Evolutionary conservation across 208 protist genomes (phyloP).

Genomic region (Trypanosoma congolense): DNA sequence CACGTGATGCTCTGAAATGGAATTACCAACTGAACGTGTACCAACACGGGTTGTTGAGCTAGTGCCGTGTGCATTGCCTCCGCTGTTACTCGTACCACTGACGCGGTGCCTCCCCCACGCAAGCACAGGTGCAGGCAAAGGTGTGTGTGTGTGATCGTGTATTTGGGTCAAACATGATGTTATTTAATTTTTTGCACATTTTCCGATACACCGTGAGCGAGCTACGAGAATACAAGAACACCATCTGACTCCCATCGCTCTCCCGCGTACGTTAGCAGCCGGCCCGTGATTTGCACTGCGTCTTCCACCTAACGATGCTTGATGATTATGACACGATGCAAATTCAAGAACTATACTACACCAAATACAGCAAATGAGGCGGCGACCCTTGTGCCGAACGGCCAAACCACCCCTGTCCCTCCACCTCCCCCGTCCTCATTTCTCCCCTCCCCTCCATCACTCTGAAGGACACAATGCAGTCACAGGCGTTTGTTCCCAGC

Average conservation of each 20-base stretch:
- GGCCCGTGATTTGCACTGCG: constrained; percentile 3
- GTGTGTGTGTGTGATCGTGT: neutral
- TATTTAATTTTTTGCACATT: constrained; percentile 15
- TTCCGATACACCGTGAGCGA: constrained; percentile 15
- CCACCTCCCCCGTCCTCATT: no score
- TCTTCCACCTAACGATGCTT: constrained; percentile 8
- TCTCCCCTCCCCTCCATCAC: no score
- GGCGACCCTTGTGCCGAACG: no score
- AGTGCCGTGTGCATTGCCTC: constrained; percentile 25
- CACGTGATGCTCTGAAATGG: neutral
- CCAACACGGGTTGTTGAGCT: constrained; percentile 13
- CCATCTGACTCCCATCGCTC: constrained; percentile 1
- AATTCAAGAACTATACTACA: constrained; percentile 6
- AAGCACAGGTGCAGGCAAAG: neutral
- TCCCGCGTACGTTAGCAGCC: neutral
- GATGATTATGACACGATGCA: constrained; percentile 9
- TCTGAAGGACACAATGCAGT: neutral
- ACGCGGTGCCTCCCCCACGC: constrained; percentile 5
- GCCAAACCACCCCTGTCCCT: no score
- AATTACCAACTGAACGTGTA: constrained; percentile 18
- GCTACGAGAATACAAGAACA: constrained; percentile 2
- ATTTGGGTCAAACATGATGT: constrained; percentile 5
- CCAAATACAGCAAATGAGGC: constrained; percentile 6
- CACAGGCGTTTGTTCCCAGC: neutral
- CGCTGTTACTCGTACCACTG: constrained; percentile 31